Percentiles rank a stretch among this genome's conserved stretches.
These are phyloP conservation scores for Bruguiera hainesii DNA, from an alignment of 441 rosid genomes.

Conservation along the genomic window DNA sequence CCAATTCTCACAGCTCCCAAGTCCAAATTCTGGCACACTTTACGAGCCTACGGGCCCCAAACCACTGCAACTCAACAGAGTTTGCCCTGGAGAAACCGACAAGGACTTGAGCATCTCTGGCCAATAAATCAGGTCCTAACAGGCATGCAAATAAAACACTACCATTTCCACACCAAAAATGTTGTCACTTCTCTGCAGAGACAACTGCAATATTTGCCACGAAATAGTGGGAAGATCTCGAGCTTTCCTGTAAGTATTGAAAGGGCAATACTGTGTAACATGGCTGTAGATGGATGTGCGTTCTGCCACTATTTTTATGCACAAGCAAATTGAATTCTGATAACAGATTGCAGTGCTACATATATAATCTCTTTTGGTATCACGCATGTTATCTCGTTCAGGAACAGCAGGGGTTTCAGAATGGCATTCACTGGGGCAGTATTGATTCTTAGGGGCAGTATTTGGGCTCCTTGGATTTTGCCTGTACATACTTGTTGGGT, in stretches of 20 bases:
- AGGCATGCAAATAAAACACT: not conserved
- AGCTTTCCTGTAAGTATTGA: not conserved
- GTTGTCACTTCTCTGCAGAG: not conserved
- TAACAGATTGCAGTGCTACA: constrained; percentile 10
- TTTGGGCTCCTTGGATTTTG: too few species aligned
- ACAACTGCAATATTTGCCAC: not conserved
- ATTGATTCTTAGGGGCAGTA: too few species aligned
- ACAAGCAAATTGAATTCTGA: constrained; percentile 10
- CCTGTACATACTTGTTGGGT: too few species aligned
- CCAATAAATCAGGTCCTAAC: not conserved
- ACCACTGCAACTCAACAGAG: too few species aligned
- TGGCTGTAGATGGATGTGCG: not conserved
- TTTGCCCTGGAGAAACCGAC: not conserved
- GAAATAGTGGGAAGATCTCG: not conserved
- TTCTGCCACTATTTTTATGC: not conserved
- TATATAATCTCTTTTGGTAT: too few species aligned
- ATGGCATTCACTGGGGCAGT: too few species aligned
- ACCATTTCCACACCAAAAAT: not conserved
- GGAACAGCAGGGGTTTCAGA: too few species aligned
- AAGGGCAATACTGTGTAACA: not conserved
- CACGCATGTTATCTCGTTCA: too few species aligned
- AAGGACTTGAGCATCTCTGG: not conserved
- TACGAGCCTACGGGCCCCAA: not conserved
- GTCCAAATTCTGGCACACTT: not conserved
- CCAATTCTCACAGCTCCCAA: not conserved